Percentiles rank a stretch among this genome's conserved stretches.
Evolutionary conservation across 106 monocot genomes (phyloP).

Genomic region (Apostasia ramifera): DNA sequence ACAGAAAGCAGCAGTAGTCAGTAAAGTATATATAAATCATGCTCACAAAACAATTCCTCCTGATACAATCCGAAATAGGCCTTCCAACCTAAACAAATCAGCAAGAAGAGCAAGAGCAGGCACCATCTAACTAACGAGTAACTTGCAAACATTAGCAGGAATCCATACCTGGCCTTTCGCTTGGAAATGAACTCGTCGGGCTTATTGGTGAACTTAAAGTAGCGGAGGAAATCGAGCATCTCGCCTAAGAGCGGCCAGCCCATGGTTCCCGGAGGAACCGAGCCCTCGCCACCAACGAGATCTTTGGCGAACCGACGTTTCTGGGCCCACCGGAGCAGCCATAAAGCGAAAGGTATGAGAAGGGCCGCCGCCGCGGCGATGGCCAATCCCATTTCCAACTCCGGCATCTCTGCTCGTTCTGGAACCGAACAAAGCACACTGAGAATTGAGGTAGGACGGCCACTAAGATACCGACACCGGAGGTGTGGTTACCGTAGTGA

Average conservation of each 20-base stretch:
- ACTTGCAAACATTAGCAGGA: neutral
- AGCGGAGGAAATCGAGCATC: slow-evolving; percentile 32
- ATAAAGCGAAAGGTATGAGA: neutral
- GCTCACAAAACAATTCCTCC: too few species aligned
- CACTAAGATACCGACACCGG: too few species aligned
- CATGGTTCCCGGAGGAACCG: slow-evolving; percentile 27
- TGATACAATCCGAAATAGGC: neutral
- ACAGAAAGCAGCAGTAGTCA: neutral
- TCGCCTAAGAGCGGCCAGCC: slow-evolving; percentile 31
- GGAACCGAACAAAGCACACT: too few species aligned
- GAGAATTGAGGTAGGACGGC: too few species aligned
- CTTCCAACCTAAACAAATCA: neutral
- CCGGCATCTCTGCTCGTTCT: neutral
- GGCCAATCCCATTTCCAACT: neutral
- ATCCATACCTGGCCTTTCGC: slow-evolving; percentile 17
- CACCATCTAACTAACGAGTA: neutral
- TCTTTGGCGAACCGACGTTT: slow-evolving; percentile 8
- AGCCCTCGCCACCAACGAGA: neutral
- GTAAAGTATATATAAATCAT: too few species aligned
- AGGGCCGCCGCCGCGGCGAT: slow-evolving; percentile 5
- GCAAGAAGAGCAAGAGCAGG: too few species aligned
- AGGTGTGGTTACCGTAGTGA: too few species aligned
- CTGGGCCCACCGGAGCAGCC: slow-evolving; percentile 11
- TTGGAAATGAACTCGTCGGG: slow-evolving; percentile 30
- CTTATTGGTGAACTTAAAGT: slow-evolving; percentile 16